Base-by-base conservation (phyloP, 495 filamentous ascomycete species). In the Tuber indicum region DNA sequence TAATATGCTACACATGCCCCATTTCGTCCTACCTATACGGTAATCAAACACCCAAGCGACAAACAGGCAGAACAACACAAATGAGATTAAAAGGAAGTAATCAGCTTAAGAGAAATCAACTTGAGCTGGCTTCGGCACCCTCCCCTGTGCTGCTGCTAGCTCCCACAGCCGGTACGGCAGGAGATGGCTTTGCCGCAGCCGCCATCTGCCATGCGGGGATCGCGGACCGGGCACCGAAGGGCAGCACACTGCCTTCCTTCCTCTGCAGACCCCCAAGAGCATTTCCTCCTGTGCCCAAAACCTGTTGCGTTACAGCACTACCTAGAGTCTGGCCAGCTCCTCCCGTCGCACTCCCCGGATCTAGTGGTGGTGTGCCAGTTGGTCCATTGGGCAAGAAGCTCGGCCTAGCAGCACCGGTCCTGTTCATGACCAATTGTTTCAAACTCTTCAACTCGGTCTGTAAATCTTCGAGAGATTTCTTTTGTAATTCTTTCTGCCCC, bases 161-260 rank as follows among this genome's bases (percentile, higher is more conserved):
- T 36, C 58, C 58, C 7, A 26, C 26, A 66, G 5, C 58, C 16
- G 58, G 58, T 19, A 26, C 26, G 16, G 26, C 16, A 36, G 58
- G 26, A 7, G 58, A 66, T 36, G 58, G 32, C 82, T 89, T 90
- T 82, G 88, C 90, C 70, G 91, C 88, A 69, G 90, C 89, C 26
- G 91, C 90, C 89, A 97, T 89, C 85, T 97, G 94, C 94, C 94
- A 97, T 1, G 91, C 89, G 1, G 94, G 94, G 80, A 97, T 97
- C n/a, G 91, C 91, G 12, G 92, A 90, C 81, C 86, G 88, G 42
- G 75, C 83, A 84, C 87, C 49, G 86, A 85, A 75, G 84, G 83
- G 75, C 84, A 84, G 52, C 84, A 84, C 78, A 85, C 83, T 78
- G 79, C 86, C 76, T 82, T 85, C 76, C 85, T 85, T 84, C 44